Evolutionary conservation across 73 alveolate species (phyloP).

Genomic region (Tetrahymena malaccensis): DNA sequence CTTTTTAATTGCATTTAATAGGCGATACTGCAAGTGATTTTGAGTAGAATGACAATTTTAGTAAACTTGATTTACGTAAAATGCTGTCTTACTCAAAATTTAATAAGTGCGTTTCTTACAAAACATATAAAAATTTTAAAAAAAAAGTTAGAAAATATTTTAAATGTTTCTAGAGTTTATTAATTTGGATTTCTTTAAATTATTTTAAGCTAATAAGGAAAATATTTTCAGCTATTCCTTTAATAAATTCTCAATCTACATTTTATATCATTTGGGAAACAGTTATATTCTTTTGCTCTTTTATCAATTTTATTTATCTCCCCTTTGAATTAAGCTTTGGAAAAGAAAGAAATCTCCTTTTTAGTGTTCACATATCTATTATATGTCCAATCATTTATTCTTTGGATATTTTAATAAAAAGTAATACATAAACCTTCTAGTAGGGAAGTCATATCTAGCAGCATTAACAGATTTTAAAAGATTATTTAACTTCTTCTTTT

Average conservation of each 20-base stretch:
- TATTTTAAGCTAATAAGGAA: no score
- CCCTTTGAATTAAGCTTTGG: background rate
- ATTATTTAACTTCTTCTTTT: background rate
- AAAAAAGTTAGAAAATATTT: background rate
- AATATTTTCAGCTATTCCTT: background rate
- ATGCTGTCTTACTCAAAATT: background rate
- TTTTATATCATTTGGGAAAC: background rate
- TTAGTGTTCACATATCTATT: background rate
- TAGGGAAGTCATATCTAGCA: background rate
- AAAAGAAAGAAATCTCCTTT: background rate
- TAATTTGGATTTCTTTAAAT: background rate
- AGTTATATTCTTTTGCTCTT: background rate
- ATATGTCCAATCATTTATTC: background rate
- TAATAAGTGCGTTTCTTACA: background rate
- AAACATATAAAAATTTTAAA: background rate
- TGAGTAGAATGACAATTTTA: background rate
- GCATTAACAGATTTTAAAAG: background rate
- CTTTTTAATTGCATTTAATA: background rate
- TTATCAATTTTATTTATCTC: background rate
- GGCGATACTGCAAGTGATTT: background rate
- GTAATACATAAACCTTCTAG: background rate
- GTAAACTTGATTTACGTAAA: background rate
- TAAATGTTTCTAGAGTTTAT: background rate
- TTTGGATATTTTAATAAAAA: background rate
- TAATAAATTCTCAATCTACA: background rate